Evolutionary conservation across 2,329 filamentous ascomycete species (phyloP).

Genomic region (Pestalotiopsis sp.): DNA sequence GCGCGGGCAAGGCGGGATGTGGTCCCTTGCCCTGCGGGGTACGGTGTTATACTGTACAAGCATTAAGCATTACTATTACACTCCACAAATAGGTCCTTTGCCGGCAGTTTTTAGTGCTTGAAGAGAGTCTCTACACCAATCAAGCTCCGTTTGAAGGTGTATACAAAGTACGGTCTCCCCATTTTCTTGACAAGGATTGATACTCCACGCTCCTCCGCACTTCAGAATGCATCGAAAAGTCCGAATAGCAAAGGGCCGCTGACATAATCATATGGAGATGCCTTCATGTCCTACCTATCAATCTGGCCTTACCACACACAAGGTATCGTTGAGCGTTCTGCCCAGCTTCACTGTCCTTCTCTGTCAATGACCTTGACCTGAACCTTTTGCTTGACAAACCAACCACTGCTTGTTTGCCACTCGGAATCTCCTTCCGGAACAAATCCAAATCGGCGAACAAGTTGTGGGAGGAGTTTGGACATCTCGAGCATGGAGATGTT

Average conservation of each 20-base stretch:
- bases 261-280: neutral
- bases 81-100: neutral
- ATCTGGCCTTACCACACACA: neutral
- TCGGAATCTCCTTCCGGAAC: neutral
- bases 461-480: constrained; percentile 40
- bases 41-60: neutral
- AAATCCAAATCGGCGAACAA: constrained; percentile 36
- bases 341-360: neutral
- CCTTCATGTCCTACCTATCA: neutral
- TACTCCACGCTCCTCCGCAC: neutral
- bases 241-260: neutral
- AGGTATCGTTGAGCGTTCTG: neutral
- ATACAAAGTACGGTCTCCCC: neutral
- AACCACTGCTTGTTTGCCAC: neutral
- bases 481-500: constrained; percentile 47
- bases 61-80: neutral
- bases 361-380: neutral
- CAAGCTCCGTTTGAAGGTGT: neutral
- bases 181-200: neutral
- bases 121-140: neutral
- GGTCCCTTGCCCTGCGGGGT: neutral
- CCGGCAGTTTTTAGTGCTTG: neutral
- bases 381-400: constrained; percentile 1
- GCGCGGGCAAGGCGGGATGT: neutral
- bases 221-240: neutral